phyloP scores from a whole-genome alignment of 2,329 filamentous ascomycete species.

The Colletotrichum horii region DNA sequence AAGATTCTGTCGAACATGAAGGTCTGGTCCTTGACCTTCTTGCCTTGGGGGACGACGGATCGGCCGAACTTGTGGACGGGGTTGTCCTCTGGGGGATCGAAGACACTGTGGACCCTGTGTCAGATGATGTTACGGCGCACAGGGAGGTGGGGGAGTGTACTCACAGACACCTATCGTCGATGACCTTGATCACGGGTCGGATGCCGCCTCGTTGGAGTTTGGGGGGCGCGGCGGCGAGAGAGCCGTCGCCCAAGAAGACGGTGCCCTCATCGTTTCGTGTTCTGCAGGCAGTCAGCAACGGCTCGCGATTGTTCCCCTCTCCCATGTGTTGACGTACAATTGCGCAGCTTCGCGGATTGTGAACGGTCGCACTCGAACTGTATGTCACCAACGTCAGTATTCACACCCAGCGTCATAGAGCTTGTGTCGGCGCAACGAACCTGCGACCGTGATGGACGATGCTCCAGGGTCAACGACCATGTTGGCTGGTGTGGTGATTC shows the following conservation, averaged over 20 bases:
- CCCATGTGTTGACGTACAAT: slow-evolving; percentile 55
- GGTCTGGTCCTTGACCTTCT: slow-evolving; percentile 95
- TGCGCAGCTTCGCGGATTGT: slow-evolving; percentile 95
- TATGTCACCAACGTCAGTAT: background rate
- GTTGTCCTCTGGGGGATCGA: slow-evolving; percentile 95
- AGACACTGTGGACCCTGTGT: slow-evolving; percentile 67
- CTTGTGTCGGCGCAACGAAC: slow-evolving; percentile 38
- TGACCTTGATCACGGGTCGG: slow-evolving; percentile 90
- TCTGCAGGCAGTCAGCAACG: background rate
- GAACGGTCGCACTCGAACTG: slow-evolving; percentile 74
- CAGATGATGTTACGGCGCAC: slow-evolving; percentile 12
- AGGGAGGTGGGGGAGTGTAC: slow-evolving; percentile 37
- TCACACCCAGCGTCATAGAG: background rate
- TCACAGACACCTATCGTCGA: slow-evolving; percentile 95
- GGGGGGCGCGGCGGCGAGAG: slow-evolving; percentile 84
- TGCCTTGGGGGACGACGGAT: slow-evolving; percentile 81
- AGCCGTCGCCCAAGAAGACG: slow-evolving; percentile 95
- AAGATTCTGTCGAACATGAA: slow-evolving; percentile 98
- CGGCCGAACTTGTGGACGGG: slow-evolving; percentile 87
- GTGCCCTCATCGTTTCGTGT: slow-evolving; percentile 78
- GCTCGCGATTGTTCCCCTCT: background rate
- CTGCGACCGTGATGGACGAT: slow-evolving; percentile 65
- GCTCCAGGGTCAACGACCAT: slow-evolving; percentile 47
- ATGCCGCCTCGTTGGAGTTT: slow-evolving; percentile 88
- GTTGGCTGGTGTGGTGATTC: background rate